Conservation (phyloP, 2,329 filamentous ascomycete species). For the Apiospora aurea region DNA sequence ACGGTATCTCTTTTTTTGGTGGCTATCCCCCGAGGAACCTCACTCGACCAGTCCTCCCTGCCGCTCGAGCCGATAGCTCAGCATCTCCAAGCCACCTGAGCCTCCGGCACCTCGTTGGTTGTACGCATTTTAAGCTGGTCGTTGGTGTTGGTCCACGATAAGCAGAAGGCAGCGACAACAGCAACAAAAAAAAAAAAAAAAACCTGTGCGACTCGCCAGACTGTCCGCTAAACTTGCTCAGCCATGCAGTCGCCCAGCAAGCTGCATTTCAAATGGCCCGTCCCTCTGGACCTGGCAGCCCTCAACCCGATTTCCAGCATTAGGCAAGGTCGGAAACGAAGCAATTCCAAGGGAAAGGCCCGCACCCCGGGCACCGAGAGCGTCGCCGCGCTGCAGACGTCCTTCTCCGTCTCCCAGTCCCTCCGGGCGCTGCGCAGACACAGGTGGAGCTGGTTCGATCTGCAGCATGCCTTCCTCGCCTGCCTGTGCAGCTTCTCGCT, state of each 20-base stretch:
- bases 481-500: conserved; percentile 83
- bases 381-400: conserved; percentile 79
- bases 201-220: background rate
- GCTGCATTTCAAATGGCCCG: conserved; percentile 27
- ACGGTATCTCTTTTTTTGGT: conserved; percentile 11
- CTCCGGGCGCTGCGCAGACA: conserved; percentile 78
- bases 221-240: background rate
- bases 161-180: background rate
- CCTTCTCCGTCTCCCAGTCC: conserved; percentile 81
- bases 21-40: background rate
- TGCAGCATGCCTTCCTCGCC: conserved; percentile 81
- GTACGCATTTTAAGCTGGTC: background rate
- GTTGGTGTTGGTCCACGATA: background rate
- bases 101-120: background rate
- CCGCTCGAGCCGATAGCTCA: conserved; percentile 15
- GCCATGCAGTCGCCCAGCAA: conserved; percentile 24
- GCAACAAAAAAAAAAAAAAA: background rate
- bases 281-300: conserved; percentile 22
- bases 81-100: conserved; percentile 8
- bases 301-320: conserved; percentile 15
- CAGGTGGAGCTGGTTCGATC: conserved; percentile 82
- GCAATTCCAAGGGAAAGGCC: conserved; percentile 23
- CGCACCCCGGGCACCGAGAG: conserved; percentile 52
- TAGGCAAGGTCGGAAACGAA: conserved; percentile 23
- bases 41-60: background rate